Evolutionary conservation across 306 rosid genomes (phyloP).

Genomic region (Fragaria iinumae): DNA sequence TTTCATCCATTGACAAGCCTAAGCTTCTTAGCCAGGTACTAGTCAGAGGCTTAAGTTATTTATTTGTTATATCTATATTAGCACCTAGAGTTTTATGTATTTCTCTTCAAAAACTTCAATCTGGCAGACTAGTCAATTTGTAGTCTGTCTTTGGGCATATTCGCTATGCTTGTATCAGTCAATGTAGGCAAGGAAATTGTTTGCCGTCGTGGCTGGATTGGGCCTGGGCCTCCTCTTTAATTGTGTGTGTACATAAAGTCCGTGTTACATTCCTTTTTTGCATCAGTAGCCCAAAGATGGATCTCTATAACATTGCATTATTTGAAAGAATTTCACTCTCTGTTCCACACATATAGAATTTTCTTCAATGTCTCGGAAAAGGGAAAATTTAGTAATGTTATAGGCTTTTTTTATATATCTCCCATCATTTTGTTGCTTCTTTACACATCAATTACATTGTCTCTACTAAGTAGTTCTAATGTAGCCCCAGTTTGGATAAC

Average conservation of each 20-base stretch:
- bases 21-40: conserved; percentile 98
- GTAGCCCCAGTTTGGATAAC: not conserved
- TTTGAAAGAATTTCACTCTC: not conserved
- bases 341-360: not conserved
- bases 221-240: not conserved
- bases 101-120: not conserved
- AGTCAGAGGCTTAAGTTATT: conserved; percentile 16
- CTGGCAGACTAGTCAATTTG: not conserved
- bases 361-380: not conserved
- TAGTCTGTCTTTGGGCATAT: not conserved
- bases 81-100: not conserved
- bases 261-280: not conserved
- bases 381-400: not conserved
- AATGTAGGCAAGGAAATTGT: not conserved
- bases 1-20: conserved; percentile 90
- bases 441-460: not conserved
- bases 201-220: not conserved
- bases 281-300: not conserved
- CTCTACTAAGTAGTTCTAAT: conserved; percentile 3
- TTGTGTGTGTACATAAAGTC: not conserved
- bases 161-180: not conserved
- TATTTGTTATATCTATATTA: not conserved
- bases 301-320: not conserved
- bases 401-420: not conserved
- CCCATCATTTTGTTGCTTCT: conserved; percentile 6